These are phyloP conservation scores for Clarkia xantiana DNA, from an alignment of 345 rosid genomes.

Conservation along the genomic window DNA sequence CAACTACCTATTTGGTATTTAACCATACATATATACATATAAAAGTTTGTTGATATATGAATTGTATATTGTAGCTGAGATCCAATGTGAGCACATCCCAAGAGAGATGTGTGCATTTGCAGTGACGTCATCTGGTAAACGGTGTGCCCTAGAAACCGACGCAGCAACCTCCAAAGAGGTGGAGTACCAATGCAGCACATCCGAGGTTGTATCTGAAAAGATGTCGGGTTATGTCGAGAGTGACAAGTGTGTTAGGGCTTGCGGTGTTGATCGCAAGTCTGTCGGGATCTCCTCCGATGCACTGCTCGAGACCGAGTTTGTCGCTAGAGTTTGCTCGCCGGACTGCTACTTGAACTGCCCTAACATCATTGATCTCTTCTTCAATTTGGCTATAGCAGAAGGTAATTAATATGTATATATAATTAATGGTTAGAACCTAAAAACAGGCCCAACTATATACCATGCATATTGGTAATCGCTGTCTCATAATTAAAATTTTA, in stretches of 20 bases:
- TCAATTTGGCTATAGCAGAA: conserved; percentile 91
- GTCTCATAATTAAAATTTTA: no score
- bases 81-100: conserved; percentile 59
- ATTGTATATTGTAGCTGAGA: conserved; percentile 22
- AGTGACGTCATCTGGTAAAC: conserved; percentile 55
- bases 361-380: conserved; percentile 82
- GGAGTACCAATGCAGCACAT: conserved; percentile 67
- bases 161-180: conserved; percentile 12
- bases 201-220: conserved; percentile 57
- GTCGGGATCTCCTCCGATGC: conserved; percentile 85
- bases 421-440: no score
- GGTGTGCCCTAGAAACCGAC: conserved; percentile 69
- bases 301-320: conserved; percentile 58
- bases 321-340: conserved; percentile 65
- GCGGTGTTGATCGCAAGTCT: conserved; percentile 69
- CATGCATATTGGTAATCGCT: no score
- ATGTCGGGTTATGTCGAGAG: conserved; percentile 61
- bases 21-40: no score
- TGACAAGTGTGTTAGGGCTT: conserved; percentile 52
- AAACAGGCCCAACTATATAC: no score
- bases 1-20: no score
- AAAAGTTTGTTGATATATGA: background rate
- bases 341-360: conserved; percentile 63
- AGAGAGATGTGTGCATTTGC: conserved; percentile 58
- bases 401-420: conserved; percentile 37